Base-by-base conservation (phyloP, 345 rosid genomes). In the Rhizophora mangle region DNA sequence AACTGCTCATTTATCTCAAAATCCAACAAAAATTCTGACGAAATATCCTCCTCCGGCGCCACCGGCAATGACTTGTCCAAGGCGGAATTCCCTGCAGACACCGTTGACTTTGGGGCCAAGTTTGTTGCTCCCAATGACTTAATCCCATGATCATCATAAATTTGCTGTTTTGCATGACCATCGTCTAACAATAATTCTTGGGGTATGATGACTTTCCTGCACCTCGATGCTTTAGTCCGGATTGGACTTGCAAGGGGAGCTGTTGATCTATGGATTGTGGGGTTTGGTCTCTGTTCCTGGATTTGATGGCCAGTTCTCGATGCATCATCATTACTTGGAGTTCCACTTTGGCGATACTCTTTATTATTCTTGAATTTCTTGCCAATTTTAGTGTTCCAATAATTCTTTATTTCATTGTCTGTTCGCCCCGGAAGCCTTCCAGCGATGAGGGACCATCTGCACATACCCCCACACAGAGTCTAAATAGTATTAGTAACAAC, bases 391-490 rank as follows among this genome's bases (percentile, higher is more conserved):
- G 32, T 72, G 37, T 34, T 34, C 37, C 37, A 34, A 34, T 34
- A 34, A 34, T 34, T 34, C 37, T 34, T 34, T 34, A 81, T 69
- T 58, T 78, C 84, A 36, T 78, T 81, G 70, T 78, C 84, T 9
- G 82, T 81, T 72, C 78, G 66, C 20, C 82, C 84, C 0, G 82
- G 84, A 51, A 81, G 79, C 65, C 84, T 78, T 43, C 80, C 79
- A 19, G 84, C 84, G 37, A 81, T 78, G 20, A 78, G 36, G 0
- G 77, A 63, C 84, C 62, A 63, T 54, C 76, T 73, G 52, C 64
- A 58, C 30, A 16, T 24, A 59, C 7, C 20, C 21, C 0, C 46
- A 2, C 34, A 31, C 6, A 31, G 6, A 39, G 15, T 13, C 49
- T 13, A 13, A 43, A 43, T 43, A 13, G 49, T 43, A 11, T 11